Conservation (phyloP, 2,329 filamentous ascomycete species). For the Chrysoporthe cubensis region DNA sequence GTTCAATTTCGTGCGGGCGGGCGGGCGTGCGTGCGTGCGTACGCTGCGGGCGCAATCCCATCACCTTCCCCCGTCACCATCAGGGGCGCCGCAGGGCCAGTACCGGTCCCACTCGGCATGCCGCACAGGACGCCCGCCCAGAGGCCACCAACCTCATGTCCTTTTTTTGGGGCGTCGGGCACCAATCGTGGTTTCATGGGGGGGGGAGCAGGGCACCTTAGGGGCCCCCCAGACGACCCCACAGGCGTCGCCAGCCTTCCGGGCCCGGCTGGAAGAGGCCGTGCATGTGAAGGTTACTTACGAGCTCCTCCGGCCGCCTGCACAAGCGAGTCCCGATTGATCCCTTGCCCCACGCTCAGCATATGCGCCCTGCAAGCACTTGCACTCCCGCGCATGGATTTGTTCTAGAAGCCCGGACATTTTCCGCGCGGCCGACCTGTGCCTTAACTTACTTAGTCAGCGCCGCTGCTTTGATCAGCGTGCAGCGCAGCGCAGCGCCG, state of each 20-base stretch:
- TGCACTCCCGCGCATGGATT: slow-evolving; percentile 1
- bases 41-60: not conserved
- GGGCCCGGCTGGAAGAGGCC: not conserved
- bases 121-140: slow-evolving; percentile 6
- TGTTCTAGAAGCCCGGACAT: not conserved
- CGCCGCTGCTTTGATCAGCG: not conserved
- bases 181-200: not conserved
- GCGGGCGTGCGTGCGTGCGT: too few species aligned
- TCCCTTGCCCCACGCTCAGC: slow-evolving; percentile 4
- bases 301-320: slow-evolving; percentile 1
- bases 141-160: not conserved
- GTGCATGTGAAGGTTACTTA: slow-evolving; percentile 4
- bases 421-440: not conserved
- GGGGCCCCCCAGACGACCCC: slow-evolving; percentile 2
- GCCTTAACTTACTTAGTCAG: not conserved
- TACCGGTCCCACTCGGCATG: not conserved
- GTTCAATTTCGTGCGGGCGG: not conserved
- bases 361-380: not conserved
- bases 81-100: not conserved
- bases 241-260: slow-evolving; percentile 6
- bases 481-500: too few species aligned
- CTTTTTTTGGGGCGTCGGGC: slow-evolving; percentile 10
- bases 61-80: not conserved
- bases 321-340: not conserved
- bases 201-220: not conserved